Evolutionary conservation across 2,329 filamentous ascomycete genomes (phyloP), one percentile per base, ranked within the genome.

Genomic region (Mycosphaerella sp.): DNA sequence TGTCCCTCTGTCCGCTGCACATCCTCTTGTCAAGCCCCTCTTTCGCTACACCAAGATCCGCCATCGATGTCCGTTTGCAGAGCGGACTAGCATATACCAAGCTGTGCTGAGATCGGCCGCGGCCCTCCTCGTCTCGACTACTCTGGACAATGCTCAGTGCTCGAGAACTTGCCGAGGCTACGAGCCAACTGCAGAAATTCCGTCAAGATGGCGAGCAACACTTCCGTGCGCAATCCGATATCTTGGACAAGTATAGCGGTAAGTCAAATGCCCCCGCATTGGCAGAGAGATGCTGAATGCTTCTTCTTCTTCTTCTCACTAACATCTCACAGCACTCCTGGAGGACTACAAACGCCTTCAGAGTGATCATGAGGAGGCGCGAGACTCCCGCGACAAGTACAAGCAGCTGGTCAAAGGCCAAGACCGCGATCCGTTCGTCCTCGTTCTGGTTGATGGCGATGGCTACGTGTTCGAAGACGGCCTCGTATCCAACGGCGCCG

Each of bases 371-470:
- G 79, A 81, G 56, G 76, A 81, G 55, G 77, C 78, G 54, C 73
- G 76, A 36, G 76, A 78, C 43, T 56, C 71, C 0, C 68, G 77
- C 3, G 77, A 80, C 53, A 73, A 73, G 37, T 81, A 80, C 68
- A 80, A 81, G 60, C 73, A 75, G 58, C 63, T 77, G 49, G 74
- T 74, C 4, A 70, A 71, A 45, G 53, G 60, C 25, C 61, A 73
- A 60, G 68, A 78, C 18, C 73, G 76, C 16, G 79, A 78, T 54
- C 75, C 79, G 0, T 84, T 83, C 57, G 79, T 79, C 1, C 70
- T 84, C 2, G 75, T 84, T 6, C 68, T 85, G 0, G 68, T 85
- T 10, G 81, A 85, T 50, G 81, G 80, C 16, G 80, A 85, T 64
- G 79, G 78, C 42, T 83, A 82, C 59, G 60, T 75, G 27, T 69